These are phyloP conservation scores for Eucalyptus regnans DNA, from an alignment of 345 rosid species.

Conservation along the genomic window DNA sequence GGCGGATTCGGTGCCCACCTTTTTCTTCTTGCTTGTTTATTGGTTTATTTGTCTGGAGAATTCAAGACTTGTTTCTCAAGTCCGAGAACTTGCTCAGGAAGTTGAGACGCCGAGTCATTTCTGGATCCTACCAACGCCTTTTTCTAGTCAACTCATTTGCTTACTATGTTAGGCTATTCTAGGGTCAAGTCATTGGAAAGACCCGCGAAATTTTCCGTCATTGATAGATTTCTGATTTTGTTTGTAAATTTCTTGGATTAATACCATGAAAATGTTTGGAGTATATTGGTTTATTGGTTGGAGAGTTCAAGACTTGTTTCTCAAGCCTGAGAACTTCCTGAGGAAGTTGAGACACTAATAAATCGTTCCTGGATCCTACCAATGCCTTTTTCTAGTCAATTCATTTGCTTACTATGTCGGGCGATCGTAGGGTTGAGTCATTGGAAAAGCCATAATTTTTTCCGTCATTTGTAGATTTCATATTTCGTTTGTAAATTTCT, in stretches of 20 bases:
- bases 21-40: background rate
- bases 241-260: too few relatives aligned
- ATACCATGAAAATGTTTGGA: too few relatives aligned
- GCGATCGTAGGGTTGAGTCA: background rate
- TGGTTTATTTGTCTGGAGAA: background rate
- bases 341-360: background rate
- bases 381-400: background rate
- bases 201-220: rapidly evolving
- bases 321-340: background rate
- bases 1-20: background rate
- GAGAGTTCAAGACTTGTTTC: background rate
- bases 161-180: background rate
- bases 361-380: background rate
- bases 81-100: background rate
- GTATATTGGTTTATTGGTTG: background rate
- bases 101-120: background rate
- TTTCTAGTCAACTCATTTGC: background rate
- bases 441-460: background rate
- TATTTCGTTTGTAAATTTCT: background rate
- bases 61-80: background rate
- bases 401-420: rapidly evolving
- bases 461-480: background rate
- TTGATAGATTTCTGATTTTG: rapidly evolving
- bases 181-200: background rate
- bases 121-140: background rate